phyloP scores from a whole-genome alignment of 2,329 filamentous ascomycete genomes.

The Escovopsis weberi region DNA sequence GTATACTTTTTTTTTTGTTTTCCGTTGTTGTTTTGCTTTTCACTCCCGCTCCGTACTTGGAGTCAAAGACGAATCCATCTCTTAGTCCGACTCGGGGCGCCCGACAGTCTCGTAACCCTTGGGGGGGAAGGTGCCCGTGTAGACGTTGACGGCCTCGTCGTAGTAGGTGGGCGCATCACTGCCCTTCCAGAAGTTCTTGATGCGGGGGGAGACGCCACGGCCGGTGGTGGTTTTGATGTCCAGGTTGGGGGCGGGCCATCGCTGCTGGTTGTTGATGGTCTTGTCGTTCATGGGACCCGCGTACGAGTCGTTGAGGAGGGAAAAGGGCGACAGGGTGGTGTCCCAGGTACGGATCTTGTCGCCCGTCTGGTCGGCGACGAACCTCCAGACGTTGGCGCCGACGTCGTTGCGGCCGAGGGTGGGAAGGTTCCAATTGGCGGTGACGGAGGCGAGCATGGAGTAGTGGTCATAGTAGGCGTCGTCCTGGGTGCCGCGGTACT shows the following conservation, averaged over 20 bases:
- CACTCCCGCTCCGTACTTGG: too few species aligned
- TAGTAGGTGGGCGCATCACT: constrained; percentile 28
- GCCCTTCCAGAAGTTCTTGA: constrained; percentile 24
- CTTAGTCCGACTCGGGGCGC: constrained; percentile 5
- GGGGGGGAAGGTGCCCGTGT: constrained; percentile 29
- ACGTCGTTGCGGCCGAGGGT: constrained; percentile 60
- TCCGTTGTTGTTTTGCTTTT: background rate
- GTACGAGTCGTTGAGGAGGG: constrained; percentile 40
- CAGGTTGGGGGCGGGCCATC: constrained; percentile 28
- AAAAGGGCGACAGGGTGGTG: constrained; percentile 20
- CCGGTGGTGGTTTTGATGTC: constrained; percentile 16
- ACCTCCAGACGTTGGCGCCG: constrained; percentile 52
- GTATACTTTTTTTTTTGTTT: background rate
- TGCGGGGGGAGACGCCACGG: constrained; percentile 21
- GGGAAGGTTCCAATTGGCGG: constrained; percentile 55
- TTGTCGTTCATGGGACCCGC: constrained; percentile 31
- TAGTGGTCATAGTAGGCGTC: constrained; percentile 60
- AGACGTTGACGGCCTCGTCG: constrained; percentile 21
- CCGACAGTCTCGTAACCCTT: constrained; percentile 18
- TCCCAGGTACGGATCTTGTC: constrained; percentile 31
- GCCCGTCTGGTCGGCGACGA: constrained; percentile 46
- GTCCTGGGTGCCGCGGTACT: constrained; percentile 55
- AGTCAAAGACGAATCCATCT: background rate
- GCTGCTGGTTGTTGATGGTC: constrained; percentile 14
- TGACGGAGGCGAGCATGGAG: constrained; percentile 49